A percentile compares a stretch with the other conserved stretches of the same genome.
These are phyloP conservation scores for Botrytis byssoidea DNA, from an alignment of 2,329 filamentous ascomycete genomes.

Conservation along the genomic window DNA sequence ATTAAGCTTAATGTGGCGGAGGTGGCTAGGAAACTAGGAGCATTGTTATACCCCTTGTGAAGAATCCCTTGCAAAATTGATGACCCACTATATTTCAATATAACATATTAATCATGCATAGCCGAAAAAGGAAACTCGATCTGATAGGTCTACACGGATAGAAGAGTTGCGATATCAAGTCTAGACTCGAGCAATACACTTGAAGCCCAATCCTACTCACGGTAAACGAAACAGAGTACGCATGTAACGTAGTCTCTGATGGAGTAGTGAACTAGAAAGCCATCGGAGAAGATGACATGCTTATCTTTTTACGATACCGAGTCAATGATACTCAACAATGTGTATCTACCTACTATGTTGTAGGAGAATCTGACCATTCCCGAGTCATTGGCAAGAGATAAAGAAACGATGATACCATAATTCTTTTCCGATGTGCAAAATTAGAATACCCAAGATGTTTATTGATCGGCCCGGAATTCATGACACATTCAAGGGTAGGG, in stretches of 20 bases:
- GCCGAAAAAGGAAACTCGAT: slow-evolving; percentile 3
- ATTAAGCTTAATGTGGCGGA: slow-evolving; percentile 18
- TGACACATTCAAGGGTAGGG: neutral
- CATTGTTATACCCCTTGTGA: neutral
- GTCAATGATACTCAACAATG: neutral
- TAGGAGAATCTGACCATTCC: neutral
- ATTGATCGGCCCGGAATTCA: slow-evolving; percentile 8
- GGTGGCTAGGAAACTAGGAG: neutral
- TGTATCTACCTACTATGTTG: neutral
- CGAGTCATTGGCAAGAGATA: neutral
- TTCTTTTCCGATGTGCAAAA: neutral
- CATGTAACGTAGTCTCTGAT: neutral
- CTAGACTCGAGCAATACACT: neutral
- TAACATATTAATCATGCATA: neutral
- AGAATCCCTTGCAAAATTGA: neutral
- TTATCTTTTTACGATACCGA: neutral
- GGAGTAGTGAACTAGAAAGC: neutral
- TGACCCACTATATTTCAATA: neutral
- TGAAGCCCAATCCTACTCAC: neutral
- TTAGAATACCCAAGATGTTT: neutral
- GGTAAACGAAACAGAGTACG: neutral
- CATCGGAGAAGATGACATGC: neutral
- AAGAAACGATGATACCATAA: neutral
- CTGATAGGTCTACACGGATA: neutral
- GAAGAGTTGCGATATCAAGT: neutral